Percentiles rank a stretch among this genome's conserved stretches.
Evolutionary conservation across 305 asterid species (phyloP).

Genomic region (Solanum aculeatissimum): DNA sequence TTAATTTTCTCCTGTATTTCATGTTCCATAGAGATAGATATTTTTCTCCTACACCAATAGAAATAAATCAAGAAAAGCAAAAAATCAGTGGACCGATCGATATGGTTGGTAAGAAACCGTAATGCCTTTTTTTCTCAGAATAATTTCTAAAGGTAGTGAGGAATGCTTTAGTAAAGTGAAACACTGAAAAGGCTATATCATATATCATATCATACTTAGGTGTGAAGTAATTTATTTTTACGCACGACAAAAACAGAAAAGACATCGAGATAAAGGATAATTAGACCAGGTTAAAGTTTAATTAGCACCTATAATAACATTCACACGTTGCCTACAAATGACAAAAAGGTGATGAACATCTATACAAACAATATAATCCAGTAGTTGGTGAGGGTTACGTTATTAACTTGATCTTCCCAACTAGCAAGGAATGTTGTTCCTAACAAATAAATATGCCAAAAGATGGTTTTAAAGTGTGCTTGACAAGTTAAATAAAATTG

Average conservation of each 20-base stretch:
- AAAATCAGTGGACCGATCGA: neutral
- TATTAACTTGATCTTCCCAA: neutral
- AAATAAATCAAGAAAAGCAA: neutral
- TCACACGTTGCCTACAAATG: neutral
- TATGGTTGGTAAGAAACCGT: neutral
- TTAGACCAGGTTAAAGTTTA: neutral
- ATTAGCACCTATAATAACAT: neutral
- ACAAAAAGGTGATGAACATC: neutral
- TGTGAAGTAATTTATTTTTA: neutral
- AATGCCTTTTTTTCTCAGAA: neutral
- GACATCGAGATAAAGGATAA: neutral
- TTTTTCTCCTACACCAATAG: too few species aligned
- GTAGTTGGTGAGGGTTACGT: neutral
- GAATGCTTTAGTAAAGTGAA: neutral
- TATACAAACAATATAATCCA: neutral
- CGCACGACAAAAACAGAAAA: neutral
- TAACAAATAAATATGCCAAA: neutral
- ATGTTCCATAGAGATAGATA: too few species aligned
- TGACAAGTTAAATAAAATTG: neutral
- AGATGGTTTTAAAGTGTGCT: neutral
- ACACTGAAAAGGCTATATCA: neutral
- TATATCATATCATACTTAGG: neutral
- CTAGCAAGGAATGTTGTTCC: neutral
- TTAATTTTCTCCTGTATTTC: too few species aligned
- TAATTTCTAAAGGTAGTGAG: neutral